Base-by-base conservation (phyloP, 2,329 filamentous ascomycete genomes). In the Fonsecaea pedrosoi region DNA sequence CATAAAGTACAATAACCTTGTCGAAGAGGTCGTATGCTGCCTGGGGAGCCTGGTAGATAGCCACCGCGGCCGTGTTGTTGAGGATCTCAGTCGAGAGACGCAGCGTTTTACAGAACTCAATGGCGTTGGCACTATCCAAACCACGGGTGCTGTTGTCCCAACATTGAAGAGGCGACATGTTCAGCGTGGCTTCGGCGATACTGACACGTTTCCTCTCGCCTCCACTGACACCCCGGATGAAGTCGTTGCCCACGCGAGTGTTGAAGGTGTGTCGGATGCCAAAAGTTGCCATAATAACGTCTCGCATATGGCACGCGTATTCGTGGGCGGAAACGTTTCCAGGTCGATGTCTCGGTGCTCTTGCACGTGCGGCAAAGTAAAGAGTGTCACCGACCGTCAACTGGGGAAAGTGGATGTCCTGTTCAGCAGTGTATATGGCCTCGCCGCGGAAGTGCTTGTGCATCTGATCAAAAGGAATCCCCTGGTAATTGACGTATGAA, bases 381-480 rank as follows among this genome's bases (percentile, higher is more conserved):
- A 86, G 81, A 0, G 84, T 85, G 68, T 84, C 76, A 7, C 80
- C 82, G 54, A 94, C 91, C 1, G 86, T 89, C 73, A 95, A 80
- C 79, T 89, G 86, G 10, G 91, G 90, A 74, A 94, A 94, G 78
- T 94, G 91, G 4, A 90, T 88, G 75, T 96, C 92, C 42, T 92
- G 89, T 78, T 95, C 92, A 66, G 91, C 91, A 0, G 90, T 93
- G 79, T 95, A 96, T 76, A 95, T 94, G 69, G 90, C 91, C 79
- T 96, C 92, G 70, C 92, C 70, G 42, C 91, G 87, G 90, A 95
- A 94, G 75, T 92, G 86, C 74, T 91, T 80, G 58, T 64, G 58
- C 64, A 70, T 67, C 34, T 92, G 86, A 74, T 91, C 80, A 63
- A 2, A 86, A 81, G 73, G 78, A 77, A 45, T 57, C 15, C 58